These are phyloP conservation scores for Linnemannia zychae DNA, from an alignment of 192 early-diverging fungal species.

Conservation along the genomic window DNA sequence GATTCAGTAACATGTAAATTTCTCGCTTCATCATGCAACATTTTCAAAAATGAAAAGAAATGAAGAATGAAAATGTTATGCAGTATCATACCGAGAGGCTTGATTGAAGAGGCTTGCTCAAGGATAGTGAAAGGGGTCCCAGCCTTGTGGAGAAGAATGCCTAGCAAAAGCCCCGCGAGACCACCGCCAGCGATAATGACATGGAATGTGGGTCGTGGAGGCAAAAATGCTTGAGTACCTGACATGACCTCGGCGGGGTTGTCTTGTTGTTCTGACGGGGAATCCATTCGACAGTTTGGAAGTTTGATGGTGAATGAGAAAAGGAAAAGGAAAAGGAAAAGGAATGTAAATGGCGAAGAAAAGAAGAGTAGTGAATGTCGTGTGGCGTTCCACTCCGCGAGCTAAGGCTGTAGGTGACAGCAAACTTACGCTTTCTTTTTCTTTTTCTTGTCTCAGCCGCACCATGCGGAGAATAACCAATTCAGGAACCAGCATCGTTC, in stretches of 20 bases:
- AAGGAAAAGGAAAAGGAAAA: conserved; percentile 7
- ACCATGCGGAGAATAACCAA: background rate
- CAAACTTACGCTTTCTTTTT: too few species aligned
- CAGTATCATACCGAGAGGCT: background rate
- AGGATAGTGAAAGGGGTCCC: conserved; percentile 24
- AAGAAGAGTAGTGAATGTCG: background rate
- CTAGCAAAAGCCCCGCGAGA: conserved; percentile 6
- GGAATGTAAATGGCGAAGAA: conserved; percentile 3
- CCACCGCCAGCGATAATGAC: conserved; percentile 40
- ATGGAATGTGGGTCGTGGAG: background rate
- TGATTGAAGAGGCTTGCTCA: conserved; percentile 14
- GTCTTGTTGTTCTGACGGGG: background rate
- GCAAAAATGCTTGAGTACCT: background rate
- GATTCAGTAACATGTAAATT: background rate
- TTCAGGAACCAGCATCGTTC: background rate
- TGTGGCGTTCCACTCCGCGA: background rate
- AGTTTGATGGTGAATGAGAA: background rate
- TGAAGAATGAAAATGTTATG: background rate
- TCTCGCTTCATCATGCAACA: too few species aligned
- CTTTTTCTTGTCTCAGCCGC: background rate
- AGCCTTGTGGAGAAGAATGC: background rate
- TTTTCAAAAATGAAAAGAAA: background rate
- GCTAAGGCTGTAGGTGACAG: background rate
- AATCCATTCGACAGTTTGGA: background rate
- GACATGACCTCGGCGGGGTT: background rate